phyloP scores from a whole-genome alignment of 2,329 filamentous ascomycete species.

The Pestalotiopsis sp. region DNA sequence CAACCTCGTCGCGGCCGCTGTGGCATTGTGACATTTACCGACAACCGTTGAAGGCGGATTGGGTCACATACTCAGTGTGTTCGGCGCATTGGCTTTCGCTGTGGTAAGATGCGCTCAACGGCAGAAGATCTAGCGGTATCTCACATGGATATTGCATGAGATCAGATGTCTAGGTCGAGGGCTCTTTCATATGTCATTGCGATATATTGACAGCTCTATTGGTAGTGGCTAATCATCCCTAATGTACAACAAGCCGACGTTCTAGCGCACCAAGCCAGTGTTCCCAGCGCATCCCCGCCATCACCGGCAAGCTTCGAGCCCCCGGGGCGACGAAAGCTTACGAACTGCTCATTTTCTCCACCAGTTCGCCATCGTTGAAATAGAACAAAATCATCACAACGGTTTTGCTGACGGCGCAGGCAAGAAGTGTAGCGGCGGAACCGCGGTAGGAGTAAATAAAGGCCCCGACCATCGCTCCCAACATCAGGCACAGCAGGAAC shows the following conservation, averaged over 20 bases:
- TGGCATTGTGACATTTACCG: background rate
- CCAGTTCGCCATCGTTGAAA: background rate
- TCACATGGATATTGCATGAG: too few relatives aligned
- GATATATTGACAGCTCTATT: background rate
- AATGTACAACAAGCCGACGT: too few relatives aligned
- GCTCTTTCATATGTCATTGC: background rate
- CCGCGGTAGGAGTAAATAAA: background rate
- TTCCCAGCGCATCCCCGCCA: background rate
- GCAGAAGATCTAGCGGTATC: background rate
- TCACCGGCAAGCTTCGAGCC: background rate
- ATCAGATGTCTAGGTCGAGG: background rate
- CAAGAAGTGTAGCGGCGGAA: background rate
- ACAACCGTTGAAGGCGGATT: background rate
- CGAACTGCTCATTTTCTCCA: background rate
- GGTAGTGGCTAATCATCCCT: too few relatives aligned
- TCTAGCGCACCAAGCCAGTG: background rate
- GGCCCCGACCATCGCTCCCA: background rate
- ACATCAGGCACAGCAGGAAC: background rate
- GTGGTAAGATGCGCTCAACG: background rate
- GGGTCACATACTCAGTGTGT: background rate
- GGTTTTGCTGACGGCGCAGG: background rate
- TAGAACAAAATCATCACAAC: background rate
- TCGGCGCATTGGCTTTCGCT: background rate
- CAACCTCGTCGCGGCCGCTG: background rate
- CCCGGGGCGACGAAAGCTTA: background rate